Evolutionary conservation across 73 alveolate species (phyloP).

Genomic region (Paraurostyla sp.): DNA sequence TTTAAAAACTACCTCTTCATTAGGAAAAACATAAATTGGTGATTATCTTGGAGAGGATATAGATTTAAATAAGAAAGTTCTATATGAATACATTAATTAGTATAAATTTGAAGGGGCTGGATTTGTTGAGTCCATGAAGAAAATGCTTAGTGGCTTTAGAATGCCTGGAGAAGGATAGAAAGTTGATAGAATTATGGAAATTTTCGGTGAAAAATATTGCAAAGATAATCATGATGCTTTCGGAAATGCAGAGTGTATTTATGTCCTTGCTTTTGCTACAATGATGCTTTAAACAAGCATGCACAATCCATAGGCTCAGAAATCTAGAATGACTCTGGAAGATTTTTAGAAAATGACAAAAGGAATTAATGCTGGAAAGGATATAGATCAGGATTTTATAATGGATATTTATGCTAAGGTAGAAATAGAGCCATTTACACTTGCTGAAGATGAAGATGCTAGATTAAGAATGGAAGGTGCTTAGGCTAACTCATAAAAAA

Average conservation of each 20-base stretch:
- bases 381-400: constrained; percentile 84
- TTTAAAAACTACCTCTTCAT: constrained; percentile 79
- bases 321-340: constrained; percentile 86
- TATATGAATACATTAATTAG: constrained; percentile 87
- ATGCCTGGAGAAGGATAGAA: constrained; percentile 99
- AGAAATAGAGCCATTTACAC: constrained; percentile 92
- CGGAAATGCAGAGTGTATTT: constrained; percentile 92
- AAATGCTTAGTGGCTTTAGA: constrained; percentile 91
- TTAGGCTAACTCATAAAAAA: constrained; percentile 76
- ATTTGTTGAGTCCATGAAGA: constrained; percentile 92
- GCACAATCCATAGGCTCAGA: constrained; percentile 95
- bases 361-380: constrained; percentile 87
- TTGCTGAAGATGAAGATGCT: constrained; percentile 95
- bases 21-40: constrained; percentile 92
- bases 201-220: constrained; percentile 94
- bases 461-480: constrained; percentile 85
- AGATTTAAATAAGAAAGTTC: constrained; percentile 89
- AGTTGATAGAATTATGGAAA: constrained; percentile 98
- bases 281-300: constrained; percentile 98
- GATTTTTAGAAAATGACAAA: constrained; percentile 83
- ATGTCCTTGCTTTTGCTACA: constrained; percentile 89
- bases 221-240: constrained; percentile 91
- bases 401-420: constrained; percentile 88
- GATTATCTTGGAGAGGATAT: constrained; percentile 94
- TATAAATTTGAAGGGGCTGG: constrained; percentile 87